These are phyloP conservation scores for Hordeum pubiflorum DNA, from an alignment of 202 grass and related monocot genomes.

Conservation along the genomic window DNA sequence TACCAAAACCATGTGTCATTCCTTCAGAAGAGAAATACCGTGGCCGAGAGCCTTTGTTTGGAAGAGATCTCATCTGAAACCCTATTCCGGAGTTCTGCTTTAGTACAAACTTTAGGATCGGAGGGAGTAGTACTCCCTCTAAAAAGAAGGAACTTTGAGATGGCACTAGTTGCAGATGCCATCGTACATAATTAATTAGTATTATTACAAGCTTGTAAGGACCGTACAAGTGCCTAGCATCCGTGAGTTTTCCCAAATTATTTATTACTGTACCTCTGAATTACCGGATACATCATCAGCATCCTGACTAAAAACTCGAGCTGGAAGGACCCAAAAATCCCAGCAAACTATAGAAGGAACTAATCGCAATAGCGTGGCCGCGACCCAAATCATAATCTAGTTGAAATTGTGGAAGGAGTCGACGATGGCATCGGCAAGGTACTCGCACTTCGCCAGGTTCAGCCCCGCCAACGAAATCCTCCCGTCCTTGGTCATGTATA, in stretches of 20 bases:
- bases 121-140: no score
- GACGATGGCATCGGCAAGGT: conserved; percentile 77
- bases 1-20: no score
- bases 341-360: conserved; percentile 10
- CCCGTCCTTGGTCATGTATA: conserved; percentile 98
- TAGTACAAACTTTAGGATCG: no score
- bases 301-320: conserved; percentile 9
- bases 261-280: background rate
- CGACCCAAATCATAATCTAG: conserved; percentile 26
- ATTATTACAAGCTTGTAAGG: background rate
- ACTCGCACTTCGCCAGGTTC: conserved; percentile 65
- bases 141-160: no score
- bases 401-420: conserved; percentile 83
- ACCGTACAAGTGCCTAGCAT: background rate
- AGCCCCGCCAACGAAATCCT: conserved; percentile 84
- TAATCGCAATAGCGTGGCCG: background rate
- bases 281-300: background rate
- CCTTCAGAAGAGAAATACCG: no score
- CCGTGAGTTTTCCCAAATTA: background rate
- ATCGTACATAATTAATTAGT: no score
- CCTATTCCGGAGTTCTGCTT: no score
- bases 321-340: conserved; percentile 37
- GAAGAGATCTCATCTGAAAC: no score
- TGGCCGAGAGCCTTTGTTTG: no score
- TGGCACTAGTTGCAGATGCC: no score